These are phyloP conservation scores for Cotoneaster glaucophyllus DNA, from an alignment of 306 rosid genomes.

Conservation along the genomic window DNA sequence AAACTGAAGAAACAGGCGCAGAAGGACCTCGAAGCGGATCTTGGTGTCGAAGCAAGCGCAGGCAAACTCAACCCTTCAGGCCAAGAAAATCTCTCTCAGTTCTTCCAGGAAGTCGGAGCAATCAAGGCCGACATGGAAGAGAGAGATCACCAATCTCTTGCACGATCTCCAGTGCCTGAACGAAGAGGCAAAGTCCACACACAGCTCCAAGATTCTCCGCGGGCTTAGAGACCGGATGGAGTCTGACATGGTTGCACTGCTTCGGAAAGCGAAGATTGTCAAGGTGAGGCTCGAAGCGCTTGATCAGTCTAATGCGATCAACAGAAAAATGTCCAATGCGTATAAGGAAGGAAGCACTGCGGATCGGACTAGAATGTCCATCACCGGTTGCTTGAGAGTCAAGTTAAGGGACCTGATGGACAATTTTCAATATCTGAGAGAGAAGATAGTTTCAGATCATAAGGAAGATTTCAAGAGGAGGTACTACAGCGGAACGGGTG, in stretches of 20 bases:
- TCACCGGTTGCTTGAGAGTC: slow-evolving; percentile 71
- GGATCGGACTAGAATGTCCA: slow-evolving; percentile 63
- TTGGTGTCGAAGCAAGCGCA: slow-evolving; percentile 58
- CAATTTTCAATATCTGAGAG: slow-evolving; percentile 66
- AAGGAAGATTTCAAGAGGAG: slow-evolving; percentile 80
- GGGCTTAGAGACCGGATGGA: slow-evolving; percentile 83
- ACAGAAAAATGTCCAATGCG: slow-evolving; percentile 42
- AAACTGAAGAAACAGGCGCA: slow-evolving; percentile 70
- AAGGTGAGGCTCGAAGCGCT: slow-evolving; percentile 56
- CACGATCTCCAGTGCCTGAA: slow-evolving; percentile 61
- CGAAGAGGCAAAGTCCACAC: slow-evolving; percentile 72
- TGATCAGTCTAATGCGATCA: slow-evolving; percentile 53
- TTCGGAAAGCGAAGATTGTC: slow-evolving; percentile 61
- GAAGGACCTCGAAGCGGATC: slow-evolving; percentile 48
- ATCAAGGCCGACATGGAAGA: slow-evolving; percentile 78
- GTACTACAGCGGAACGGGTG: slow-evolving; percentile 51
- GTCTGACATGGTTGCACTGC: slow-evolving; percentile 63
- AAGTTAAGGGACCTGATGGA: slow-evolving; percentile 72
- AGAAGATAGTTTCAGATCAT: slow-evolving; percentile 53
- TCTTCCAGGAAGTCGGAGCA: slow-evolving; percentile 56
- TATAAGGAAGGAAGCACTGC: slow-evolving; percentile 50
- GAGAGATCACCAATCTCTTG: slow-evolving; percentile 94
- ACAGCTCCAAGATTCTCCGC: slow-evolving; percentile 72
- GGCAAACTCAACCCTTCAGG: slow-evolving; percentile 40
- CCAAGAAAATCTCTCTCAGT: slow-evolving; percentile 69